A percentile compares a stretch with the other conserved stretches of the same genome.
Conservation (phyloP, 164 flowering plant genomes). For the Protea cynaroides region DNA sequence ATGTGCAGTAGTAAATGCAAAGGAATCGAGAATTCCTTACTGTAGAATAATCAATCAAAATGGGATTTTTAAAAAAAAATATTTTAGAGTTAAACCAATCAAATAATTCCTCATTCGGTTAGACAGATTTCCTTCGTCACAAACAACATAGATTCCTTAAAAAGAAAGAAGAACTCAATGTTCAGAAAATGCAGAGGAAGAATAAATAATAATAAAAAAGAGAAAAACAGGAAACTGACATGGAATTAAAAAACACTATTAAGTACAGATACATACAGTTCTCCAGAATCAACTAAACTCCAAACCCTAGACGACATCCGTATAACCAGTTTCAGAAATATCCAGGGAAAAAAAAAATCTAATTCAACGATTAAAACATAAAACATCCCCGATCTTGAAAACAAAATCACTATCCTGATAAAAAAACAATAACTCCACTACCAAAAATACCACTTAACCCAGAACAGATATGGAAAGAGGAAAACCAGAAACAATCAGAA, state of each 20-base stretch:
- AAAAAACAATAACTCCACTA: background rate
- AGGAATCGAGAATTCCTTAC: background rate
- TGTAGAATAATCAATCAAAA: background rate
- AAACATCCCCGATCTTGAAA: background rate
- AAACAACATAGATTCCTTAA: background rate
- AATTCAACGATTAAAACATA: background rate
- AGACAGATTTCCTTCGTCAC: background rate
- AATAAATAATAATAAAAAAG: background rate
- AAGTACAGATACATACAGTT: background rate
- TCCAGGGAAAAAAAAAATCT: background rate
- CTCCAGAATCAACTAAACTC: background rate
- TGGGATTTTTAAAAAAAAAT: background rate
- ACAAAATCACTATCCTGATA: background rate
- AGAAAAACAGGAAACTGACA: too few relatives aligned
- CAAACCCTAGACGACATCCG: background rate
- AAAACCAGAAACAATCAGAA: background rate
- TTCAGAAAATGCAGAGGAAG: background rate
- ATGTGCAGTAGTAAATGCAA: background rate
- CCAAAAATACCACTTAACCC: background rate
- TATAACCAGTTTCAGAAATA: too few relatives aligned
- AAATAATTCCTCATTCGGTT: background rate
- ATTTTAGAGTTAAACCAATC: background rate
- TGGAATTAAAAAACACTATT: too few relatives aligned
- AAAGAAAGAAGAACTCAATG: background rate
- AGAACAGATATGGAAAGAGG: background rate